Evolutionary conservation across 176 grass and related monocot species (phyloP).

Genomic region (Juncus effusus): DNA sequence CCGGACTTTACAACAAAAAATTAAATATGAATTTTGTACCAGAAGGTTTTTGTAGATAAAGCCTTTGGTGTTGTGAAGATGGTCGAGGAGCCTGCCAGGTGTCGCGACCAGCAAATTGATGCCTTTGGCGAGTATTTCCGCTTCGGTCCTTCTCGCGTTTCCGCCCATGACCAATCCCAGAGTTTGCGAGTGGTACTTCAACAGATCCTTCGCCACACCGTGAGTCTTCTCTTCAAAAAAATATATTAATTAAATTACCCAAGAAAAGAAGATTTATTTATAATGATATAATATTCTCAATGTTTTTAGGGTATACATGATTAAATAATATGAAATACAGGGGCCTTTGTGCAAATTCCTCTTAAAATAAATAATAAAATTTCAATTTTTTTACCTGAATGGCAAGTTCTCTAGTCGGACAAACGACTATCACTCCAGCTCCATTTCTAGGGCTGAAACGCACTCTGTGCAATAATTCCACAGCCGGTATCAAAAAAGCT

Average conservation of each 20-base stretch:
- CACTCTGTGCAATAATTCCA: slow-evolving; percentile 33
- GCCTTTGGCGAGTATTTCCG: slow-evolving; percentile 38
- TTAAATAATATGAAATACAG: too few species aligned
- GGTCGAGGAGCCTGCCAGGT: slow-evolving; percentile 44
- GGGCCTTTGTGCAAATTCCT: too few species aligned
- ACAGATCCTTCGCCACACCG: slow-evolving; percentile 37
- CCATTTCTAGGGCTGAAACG: slow-evolving; percentile 36
- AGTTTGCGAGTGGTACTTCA: slow-evolving; percentile 43
- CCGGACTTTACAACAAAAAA: too few species aligned
- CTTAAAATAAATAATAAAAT: not conserved
- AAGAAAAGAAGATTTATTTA: too few species aligned
- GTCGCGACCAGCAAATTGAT: slow-evolving; percentile 43
- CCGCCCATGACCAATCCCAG: slow-evolving; percentile 41
- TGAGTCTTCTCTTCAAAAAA: slow-evolving; percentile 27
- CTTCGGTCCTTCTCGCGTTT: slow-evolving; percentile 29
- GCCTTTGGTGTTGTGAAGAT: slow-evolving; percentile 38
- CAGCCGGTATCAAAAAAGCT: slow-evolving; percentile 36
- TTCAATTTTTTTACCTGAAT: slow-evolving; percentile 29
- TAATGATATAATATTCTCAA: too few species aligned
- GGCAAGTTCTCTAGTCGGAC: slow-evolving; percentile 46
- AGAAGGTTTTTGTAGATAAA: slow-evolving; percentile 46
- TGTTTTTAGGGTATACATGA: too few species aligned
- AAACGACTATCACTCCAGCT: slow-evolving; percentile 34
- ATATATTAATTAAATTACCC: not conserved
- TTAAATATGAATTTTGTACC: slow-evolving; percentile 11